phyloP scores from a whole-genome alignment of 371 early-diverging fungal species.

The Mucor saturninus region DNA sequence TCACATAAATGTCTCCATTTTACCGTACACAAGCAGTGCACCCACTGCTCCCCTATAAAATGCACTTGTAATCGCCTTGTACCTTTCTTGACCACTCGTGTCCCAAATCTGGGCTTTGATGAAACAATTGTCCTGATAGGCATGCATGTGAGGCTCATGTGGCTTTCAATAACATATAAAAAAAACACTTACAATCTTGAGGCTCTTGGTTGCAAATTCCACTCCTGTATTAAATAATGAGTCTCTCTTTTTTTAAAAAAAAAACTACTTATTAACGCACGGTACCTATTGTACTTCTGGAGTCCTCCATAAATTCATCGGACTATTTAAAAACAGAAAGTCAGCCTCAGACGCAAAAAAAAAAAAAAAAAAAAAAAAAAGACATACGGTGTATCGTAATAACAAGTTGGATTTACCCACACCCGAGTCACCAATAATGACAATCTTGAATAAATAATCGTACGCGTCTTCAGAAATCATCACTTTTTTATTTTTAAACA shows the following conservation, averaged over 20 bases:
- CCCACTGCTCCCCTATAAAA: slow-evolving; percentile 57
- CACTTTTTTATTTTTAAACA: not conserved
- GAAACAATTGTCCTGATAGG: slow-evolving; percentile 32
- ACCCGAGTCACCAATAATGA: slow-evolving; percentile 84
- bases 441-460: slow-evolving; percentile 90
- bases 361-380: not conserved
- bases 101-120: slow-evolving; percentile 93
- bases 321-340: slow-evolving; percentile 9
- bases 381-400: slow-evolving; percentile 80
- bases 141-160: not conserved
- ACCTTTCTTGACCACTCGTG: slow-evolving; percentile 83
- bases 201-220: slow-evolving; percentile 58
- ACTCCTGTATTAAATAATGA: slow-evolving; percentile 33
- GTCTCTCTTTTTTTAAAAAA: not conserved
- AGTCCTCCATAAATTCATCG: slow-evolving; percentile 27
- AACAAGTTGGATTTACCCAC: slow-evolving; percentile 98
- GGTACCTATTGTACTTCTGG: slow-evolving; percentile 31
- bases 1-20: not conserved
- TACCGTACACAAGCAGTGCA: slow-evolving; percentile 52
- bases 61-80: slow-evolving; percentile 72
- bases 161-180: not conserved
- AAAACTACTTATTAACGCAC: not conserved
- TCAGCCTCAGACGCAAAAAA: not conserved
- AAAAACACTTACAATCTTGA: slow-evolving; percentile 40
- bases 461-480: slow-evolving; percentile 73